Base-by-base conservation (phyloP, 1,284 basidiomycete genomes). In the Moesziomyces sp. region DNA sequence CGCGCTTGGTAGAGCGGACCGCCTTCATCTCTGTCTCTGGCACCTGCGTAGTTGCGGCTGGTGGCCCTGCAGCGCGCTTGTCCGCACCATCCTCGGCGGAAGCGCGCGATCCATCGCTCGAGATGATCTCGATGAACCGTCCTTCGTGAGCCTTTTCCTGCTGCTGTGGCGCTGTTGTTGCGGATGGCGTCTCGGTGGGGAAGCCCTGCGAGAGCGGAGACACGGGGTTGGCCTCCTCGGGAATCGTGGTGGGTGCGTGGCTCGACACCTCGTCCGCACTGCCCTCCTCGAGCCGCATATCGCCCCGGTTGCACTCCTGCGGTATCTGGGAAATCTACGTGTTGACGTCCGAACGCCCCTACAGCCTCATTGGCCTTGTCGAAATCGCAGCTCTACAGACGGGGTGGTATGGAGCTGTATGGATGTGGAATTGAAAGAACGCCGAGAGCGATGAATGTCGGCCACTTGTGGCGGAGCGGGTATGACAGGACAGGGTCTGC, bases 61-160 rank as follows among this genome's bases (percentile, higher is more conserved):
- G 5, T 18, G n/a, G n/a, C 5, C 19, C 9, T 3, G 43, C 9
- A 11, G 23, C 44, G 21, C 8, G 11, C 35, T 35, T 3, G 11
- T 52, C 42, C 13, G 52, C 48, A 13, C 47, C 46, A 14, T 60
- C 44, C 26, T 72, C 69, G 54, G 56, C 69, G 30, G 69, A 72
- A 30, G 58, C 63, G 24, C 69, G 54, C 13, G 69, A 72, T 35
- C 63, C 69, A 33, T 72, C 63, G 3, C 55, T 58, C 6, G 68
- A 66, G 52, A 72, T 66, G 42, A 45, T 73, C 40, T 67, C 70
- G 53, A 73, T 67, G 30, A 73, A 73, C 24, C 63, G 63, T 6
- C 70, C 70, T 6, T 47, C 62, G 43, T 52, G 45, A n/a, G 35
- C 46, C 24, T 49, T 30, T 23, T 44, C 43, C 7, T 30, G 26